Evolutionary conservation across 2,329 filamentous ascomycete species (phyloP).

Genomic region (Fusarium siculi): DNA sequence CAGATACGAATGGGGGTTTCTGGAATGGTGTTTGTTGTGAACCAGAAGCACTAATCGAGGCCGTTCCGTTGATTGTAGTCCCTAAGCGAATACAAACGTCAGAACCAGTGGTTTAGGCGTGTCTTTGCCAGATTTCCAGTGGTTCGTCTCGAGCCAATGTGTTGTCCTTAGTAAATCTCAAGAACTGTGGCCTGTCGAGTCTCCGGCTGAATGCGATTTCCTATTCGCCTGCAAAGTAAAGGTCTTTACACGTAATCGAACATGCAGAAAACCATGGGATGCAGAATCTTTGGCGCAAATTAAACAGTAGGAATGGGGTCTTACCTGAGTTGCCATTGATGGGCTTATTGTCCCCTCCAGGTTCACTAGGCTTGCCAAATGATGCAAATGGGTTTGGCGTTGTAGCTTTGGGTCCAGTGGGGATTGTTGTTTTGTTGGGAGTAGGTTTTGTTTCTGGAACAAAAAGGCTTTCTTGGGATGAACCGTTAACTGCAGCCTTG

Average conservation of each 20-base stretch:
- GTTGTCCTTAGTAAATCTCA: slow-evolving; percentile 27
- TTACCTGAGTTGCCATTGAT: slow-evolving; percentile 41
- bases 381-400: slow-evolving; percentile 26
- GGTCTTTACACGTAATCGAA: slow-evolving; percentile 12
- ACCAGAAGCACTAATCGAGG: slow-evolving; percentile 17
- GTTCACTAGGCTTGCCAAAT: slow-evolving; percentile 7
- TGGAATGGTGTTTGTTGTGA: slow-evolving; percentile 32
- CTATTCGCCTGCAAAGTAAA: slow-evolving; percentile 35
- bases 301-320: slow-evolving; percentile 29
- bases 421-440: slow-evolving; percentile 1
- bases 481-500: slow-evolving; percentile 23
- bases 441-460: slow-evolving; percentile 32
- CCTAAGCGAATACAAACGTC: slow-evolving; percentile 45
- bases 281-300: slow-evolving; percentile 43
- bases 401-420: slow-evolving; percentile 15
- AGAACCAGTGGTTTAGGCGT: slow-evolving; percentile 44
- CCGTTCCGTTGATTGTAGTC: slow-evolving; percentile 39
- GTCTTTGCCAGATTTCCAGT: slow-evolving; percentile 44
- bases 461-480: slow-evolving; percentile 46
- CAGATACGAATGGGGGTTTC: slow-evolving; percentile 40
- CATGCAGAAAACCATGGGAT: slow-evolving; percentile 26
- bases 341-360: slow-evolving; percentile 10
- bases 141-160: slow-evolving; percentile 42
- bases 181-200: slow-evolving; percentile 40
- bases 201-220: slow-evolving; percentile 42